Base-by-base conservation (phyloP, 768 basidiomycete species). In the Mycena rosella region DNA sequence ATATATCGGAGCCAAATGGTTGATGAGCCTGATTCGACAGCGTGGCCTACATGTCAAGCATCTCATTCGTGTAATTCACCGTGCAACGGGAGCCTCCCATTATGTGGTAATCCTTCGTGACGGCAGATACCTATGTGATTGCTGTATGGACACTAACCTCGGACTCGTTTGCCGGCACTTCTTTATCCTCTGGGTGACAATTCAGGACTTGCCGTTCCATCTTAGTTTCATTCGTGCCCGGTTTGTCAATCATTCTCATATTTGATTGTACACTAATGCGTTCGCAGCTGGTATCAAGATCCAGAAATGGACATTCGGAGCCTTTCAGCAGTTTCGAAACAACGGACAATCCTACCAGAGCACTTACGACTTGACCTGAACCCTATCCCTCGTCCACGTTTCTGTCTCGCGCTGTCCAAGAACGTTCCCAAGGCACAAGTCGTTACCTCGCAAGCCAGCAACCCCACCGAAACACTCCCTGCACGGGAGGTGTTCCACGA, bases 401-500 rank as follows among this genome's bases (percentile, higher is more conserved):
- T 60, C n/a, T 45, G 32, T 26, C 14, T 59, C 26, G 30, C 14
- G 9, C 14, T 10, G 1, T 20, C 29, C 3, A 22, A 47, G 29
- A 9, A 47, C n/a, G n/a, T n/a, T n/a, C n/a, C n/a, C 42, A 27
- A 40, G 17, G 17, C 17, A 10, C 32, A 6, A 13, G 38, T 15
- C 38, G 38, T 14, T 47, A 13, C 22, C 48, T 3, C 30, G 10
- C 44, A 38, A 40, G 20, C 8, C 34, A 22, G 8, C 18, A 49
- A 51, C n/a, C 26, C 45, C 2, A 49, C 60, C 20, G 48, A 61
- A 38, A 61, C 60, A 22, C 36, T 54, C 13, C 53, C 53, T 1
- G 42, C 53, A 3, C 42, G 57, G 10, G 57, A 59, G 30, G 45
- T 59, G 9, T 59, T 59, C n/a, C 57, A 59, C 22, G 57, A 59